Evolutionary conservation across 352 stramenopile species (phyloP).

Genomic region (Globisporangium ultimum): DNA sequence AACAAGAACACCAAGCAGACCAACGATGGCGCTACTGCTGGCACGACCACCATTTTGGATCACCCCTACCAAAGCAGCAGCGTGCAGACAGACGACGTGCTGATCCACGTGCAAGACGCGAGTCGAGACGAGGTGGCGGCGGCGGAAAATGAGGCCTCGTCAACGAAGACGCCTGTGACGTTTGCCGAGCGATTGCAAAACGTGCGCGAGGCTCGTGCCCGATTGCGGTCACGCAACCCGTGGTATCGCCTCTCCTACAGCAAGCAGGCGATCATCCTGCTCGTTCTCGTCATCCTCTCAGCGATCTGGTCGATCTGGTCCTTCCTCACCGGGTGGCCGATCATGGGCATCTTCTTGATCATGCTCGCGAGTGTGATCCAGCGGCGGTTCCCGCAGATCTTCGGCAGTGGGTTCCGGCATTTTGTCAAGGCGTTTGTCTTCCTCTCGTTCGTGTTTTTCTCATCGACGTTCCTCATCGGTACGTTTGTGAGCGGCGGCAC

Average conservation of each 20-base stretch:
- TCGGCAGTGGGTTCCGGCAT: constrained; percentile 64
- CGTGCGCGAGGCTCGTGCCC: constrained; percentile 35
- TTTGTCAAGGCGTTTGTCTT: constrained; percentile 75
- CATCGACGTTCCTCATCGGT: constrained; percentile 69
- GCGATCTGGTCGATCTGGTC: constrained; percentile 53
- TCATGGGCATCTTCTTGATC: constrained; percentile 73
- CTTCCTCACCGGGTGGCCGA: constrained; percentile 69
- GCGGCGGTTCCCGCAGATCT: constrained; percentile 72
- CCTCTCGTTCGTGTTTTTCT: constrained; percentile 82
- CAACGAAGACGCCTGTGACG: background rate
- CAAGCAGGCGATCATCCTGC: constrained; percentile 38
- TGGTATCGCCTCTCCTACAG: constrained; percentile 51
- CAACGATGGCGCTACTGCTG: background rate
- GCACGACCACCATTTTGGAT: too few relatives aligned
- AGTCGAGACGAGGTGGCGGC: constrained; percentile 8
- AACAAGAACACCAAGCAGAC: constrained; percentile 9
- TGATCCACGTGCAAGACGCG: constrained; percentile 21
- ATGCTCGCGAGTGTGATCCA: constrained; percentile 65
- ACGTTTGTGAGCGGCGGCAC: constrained; percentile 57
- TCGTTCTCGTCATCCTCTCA: constrained; percentile 49
- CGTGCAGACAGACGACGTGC: constrained; percentile 20
- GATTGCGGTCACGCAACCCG: constrained; percentile 39
- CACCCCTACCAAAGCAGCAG: constrained; percentile 7
- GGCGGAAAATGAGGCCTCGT: background rate
- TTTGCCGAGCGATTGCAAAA: constrained; percentile 25